These are phyloP conservation scores for Ochetophila trinervis DNA, from an alignment of 306 rosid genomes.

Conservation along the genomic window DNA sequence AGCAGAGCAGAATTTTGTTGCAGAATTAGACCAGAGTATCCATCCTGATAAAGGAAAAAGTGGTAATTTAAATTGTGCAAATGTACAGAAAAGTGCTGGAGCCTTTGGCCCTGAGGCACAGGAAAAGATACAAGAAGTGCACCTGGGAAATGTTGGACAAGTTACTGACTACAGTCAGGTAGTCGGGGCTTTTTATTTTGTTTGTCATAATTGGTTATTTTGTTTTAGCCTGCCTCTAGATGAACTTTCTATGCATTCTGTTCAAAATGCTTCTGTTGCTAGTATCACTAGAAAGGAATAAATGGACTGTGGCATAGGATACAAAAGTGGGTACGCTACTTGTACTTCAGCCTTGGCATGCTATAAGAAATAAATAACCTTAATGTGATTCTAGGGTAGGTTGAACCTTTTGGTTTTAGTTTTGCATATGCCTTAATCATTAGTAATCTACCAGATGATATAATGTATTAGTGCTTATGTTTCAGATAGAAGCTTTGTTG, in stretches of 20 bases:
- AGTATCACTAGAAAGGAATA: neutral
- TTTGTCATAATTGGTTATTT: neutral
- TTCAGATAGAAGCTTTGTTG: no score
- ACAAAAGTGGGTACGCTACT: no score
- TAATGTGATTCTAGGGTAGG: no score
- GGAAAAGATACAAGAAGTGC: slow-evolving; percentile 32
- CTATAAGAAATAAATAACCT: no score
- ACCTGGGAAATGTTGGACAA: slow-evolving; percentile 30
- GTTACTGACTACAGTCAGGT: slow-evolving; percentile 43
- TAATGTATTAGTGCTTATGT: no score
- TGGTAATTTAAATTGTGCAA: slow-evolving; percentile 24
- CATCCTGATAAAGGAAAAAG: slow-evolving; percentile 17
- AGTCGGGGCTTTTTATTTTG: neutral
- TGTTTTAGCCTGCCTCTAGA: neutral
- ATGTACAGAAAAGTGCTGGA: slow-evolving; percentile 24
- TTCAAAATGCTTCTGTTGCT: neutral
- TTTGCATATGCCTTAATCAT: no score
- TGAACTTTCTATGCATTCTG: neutral
- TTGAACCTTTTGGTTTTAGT: no score
- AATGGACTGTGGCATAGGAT: neutral
- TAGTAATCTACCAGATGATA: no score
- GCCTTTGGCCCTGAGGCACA: slow-evolving; percentile 1
- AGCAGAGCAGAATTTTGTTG: slow-evolving; percentile 23
- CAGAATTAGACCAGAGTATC: slow-evolving; percentile 23
- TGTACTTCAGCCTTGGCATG: no score